A percentile compares a stretch with the other conserved stretches of the same genome.
phyloP scores from a whole-genome alignment of 1,284 basidiomycete species.

The Afroboletus lepidellus region DNA sequence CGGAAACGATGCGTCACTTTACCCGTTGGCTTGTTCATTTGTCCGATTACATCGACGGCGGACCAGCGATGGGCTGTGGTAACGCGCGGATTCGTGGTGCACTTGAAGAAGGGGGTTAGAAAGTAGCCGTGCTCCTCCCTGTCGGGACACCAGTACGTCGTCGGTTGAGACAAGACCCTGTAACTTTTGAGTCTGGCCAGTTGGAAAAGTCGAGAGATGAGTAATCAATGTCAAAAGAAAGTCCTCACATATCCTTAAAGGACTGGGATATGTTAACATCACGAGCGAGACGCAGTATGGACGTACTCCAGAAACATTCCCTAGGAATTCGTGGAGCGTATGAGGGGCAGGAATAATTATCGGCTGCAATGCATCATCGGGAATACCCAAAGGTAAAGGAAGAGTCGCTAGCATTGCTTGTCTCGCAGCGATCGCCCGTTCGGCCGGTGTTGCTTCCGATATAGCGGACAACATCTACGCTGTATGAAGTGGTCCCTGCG shows the following conservation, averaged over 20 bases:
- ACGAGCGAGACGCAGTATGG: constrained; percentile 3
- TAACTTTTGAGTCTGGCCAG: constrained; percentile 56
- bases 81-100: constrained; percentile 70
- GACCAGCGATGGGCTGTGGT: constrained; percentile 71
- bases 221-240: background rate
- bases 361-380: constrained; percentile 62
- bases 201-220: constrained; percentile 1
- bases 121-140: constrained; percentile 78
- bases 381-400: constrained; percentile 59
- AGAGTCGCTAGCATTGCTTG: constrained; percentile 55
- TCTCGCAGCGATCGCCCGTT: constrained; percentile 51
- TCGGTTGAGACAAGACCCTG: constrained; percentile 60
- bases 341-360: constrained; percentile 61
- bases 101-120: constrained; percentile 68
- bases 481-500: background rate
- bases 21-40: constrained; percentile 64
- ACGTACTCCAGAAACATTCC: constrained; percentile 57
- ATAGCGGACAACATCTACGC: constrained; percentile 19
- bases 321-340: constrained; percentile 67
- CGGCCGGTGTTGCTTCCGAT: constrained; percentile 38
- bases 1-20: constrained; percentile 9
- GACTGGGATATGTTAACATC: constrained; percentile 23
- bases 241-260: constrained; percentile 51
- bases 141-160: constrained; percentile 73
- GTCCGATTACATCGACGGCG: constrained; percentile 53